Evolutionary conservation across 2,329 filamentous ascomycete genomes (phyloP), one percentile per base, ranked within the genome.

Genomic region (Curvularia sp.): DNA sequence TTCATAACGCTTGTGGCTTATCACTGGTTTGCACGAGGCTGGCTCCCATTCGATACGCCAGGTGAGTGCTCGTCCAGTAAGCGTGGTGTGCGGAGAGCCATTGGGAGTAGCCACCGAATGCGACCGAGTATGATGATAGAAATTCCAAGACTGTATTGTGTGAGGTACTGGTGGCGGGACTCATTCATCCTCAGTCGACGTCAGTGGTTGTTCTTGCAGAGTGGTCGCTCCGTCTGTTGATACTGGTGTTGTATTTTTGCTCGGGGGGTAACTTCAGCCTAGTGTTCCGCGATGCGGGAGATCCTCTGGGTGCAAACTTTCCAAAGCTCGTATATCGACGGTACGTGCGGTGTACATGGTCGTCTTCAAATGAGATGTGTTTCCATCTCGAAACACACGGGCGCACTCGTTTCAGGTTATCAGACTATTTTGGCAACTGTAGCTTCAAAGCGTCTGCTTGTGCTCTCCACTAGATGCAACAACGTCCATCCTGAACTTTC

Each of bases 291-390:
- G 31, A 12, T 53, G 39, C 26, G 12, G 47, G 41, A 33, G 51
- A n/a, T 20, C 35, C 57, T 63, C 63, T 57, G 42, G 56, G 49
- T 42, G 50, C 59, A 55, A 53, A 24, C 50, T 65, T 68, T 60
- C 49, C 60, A 60, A 65, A 64, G 49, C 20, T 49, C 51, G 52
- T 26, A 39, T 49, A 43, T 38, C 24, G 56, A 44, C 4, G 33
- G 9, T 28, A 42, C 51, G 62, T 44, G 49, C 55, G 53, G 55
- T 61, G n/a, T n/a, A 48, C 33, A 51, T 48, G 46, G 42, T 20
- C 47, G 24, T 26, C 52, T 48, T 22, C 33, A 33, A 50, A 46
- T 20, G 41, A 50, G 15, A 33, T 51, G 41, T 41, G 39, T 44
- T 39, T 42, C 26, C 33, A 18, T 18, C 9, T 35, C 20, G 13